These are phyloP conservation scores for Allium fistulosum DNA, from an alignment of 106 monocot species.

Conservation along the genomic window DNA sequence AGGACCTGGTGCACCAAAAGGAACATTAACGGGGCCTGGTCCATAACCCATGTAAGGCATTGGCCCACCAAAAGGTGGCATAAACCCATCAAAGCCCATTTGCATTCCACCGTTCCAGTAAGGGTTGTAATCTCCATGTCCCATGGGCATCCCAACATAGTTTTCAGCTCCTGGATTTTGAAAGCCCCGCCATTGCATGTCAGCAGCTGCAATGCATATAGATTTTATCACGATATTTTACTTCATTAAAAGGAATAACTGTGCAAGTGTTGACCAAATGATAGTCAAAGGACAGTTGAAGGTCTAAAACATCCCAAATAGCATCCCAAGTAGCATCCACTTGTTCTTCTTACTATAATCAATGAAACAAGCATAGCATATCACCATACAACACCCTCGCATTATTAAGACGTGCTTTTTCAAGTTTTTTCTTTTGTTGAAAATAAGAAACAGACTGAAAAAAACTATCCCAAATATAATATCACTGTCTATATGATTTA, in stretches of 20 bases:
- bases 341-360: not conserved
- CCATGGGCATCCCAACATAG: slow-evolving; percentile 61
- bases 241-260: no score
- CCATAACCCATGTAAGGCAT: slow-evolving; percentile 78
- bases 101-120: slow-evolving; percentile 60
- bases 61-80: slow-evolving; percentile 43
- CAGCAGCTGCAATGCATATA: slow-evolving; percentile 19
- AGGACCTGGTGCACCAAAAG: slow-evolving; percentile 50
- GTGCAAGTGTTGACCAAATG: not conserved
- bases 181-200: slow-evolving; percentile 66
- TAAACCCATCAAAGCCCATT: slow-evolving; percentile 63
- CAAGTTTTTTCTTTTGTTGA: no score
- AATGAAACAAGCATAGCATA: no score
- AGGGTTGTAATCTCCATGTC: slow-evolving; percentile 52
- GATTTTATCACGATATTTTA: not conserved
- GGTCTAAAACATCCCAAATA: not conserved
- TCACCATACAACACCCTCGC: no score
- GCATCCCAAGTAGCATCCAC: no score
- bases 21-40: slow-evolving; percentile 61
- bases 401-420: no score
- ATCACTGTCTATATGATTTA: no score
- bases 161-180: slow-evolving; percentile 59
- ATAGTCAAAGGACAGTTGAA: not conserved
- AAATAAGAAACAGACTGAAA: no score
- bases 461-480: no score